Conservation (phyloP, 2,329 filamentous ascomycete genomes). For the Coniochaeta sp. region DNA sequence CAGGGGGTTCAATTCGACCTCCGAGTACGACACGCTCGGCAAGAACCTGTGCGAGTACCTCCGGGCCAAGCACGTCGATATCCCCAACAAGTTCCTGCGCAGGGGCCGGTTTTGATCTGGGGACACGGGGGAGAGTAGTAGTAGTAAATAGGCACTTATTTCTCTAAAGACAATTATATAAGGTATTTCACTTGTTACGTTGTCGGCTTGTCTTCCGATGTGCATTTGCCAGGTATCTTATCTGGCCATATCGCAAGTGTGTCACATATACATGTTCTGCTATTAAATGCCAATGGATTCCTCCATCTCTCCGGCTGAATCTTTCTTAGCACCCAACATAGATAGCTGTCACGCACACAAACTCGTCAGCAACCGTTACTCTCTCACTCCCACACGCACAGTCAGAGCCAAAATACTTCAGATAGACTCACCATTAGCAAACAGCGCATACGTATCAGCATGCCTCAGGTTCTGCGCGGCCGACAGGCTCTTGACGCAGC, state of each 20-base stretch:
- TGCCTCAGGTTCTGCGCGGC: constrained; percentile 48
- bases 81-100: constrained; percentile 33
- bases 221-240: no score
- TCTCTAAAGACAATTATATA: neutral
- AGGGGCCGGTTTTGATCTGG: constrained; percentile 28
- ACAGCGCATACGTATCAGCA: constrained; percentile 50
- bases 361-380: neutral
- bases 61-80: constrained; percentile 33
- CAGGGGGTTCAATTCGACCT: constrained; percentile 32
- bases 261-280: no score
- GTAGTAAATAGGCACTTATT: no score
- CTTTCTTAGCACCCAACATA: neutral
- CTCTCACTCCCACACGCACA: no score
- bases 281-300: neutral
- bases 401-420: no score
- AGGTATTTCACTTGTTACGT: neutral
- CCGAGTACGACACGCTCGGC: constrained; percentile 35
- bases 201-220: neutral
- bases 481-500: constrained; percentile 40
- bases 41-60: constrained; percentile 39
- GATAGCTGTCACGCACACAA: neutral
- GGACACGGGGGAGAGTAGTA: no score
- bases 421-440: constrained; percentile 21
- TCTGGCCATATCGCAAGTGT: no score
- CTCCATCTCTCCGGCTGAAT: neutral